Conservation (phyloP, 2,329 filamentous ascomycete genomes). For the Aspergillus quadricinctus region DNA sequence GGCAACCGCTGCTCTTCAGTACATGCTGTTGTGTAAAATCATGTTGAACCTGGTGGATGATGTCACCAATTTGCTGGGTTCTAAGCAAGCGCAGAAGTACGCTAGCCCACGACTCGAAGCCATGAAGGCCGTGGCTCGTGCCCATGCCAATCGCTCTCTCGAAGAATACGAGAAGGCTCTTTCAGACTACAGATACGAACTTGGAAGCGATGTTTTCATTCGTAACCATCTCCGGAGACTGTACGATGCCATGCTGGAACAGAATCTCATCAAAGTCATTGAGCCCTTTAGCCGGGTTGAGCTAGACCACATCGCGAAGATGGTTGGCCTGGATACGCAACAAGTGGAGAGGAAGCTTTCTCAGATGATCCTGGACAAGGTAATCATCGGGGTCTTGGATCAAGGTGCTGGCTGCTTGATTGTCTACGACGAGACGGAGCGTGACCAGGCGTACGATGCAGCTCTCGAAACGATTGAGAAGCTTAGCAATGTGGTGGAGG, state of each 20-base stretch:
- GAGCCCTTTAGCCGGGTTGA: slow-evolving; percentile 97
- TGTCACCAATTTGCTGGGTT: slow-evolving; percentile 88
- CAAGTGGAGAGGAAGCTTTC: slow-evolving; percentile 98
- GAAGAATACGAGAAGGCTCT: slow-evolving; percentile 96
- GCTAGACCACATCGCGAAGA: slow-evolving; percentile 93
- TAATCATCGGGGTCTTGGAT: slow-evolving; percentile 95
- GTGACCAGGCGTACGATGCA: slow-evolving; percentile 90
- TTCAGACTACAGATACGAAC: slow-evolving; percentile 84
- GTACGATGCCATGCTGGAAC: slow-evolving; percentile 98
- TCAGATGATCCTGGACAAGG: slow-evolving; percentile 99
- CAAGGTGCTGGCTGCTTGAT: slow-evolving; percentile 97
- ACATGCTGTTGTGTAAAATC: slow-evolving; percentile 99
- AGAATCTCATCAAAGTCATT: slow-evolving; percentile 99
- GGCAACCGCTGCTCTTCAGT: slow-evolving; percentile 96
- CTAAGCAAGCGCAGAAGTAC: slow-evolving; percentile 95
- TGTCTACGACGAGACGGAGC: slow-evolving; percentile 90
- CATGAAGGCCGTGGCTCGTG: slow-evolving; percentile 97
- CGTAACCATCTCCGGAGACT: slow-evolving; percentile 91
- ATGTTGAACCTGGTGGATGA: slow-evolving; percentile 98
- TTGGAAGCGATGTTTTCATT: slow-evolving; percentile 92
- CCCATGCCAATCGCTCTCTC: slow-evolving; percentile 89
- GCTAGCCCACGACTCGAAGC: slow-evolving; percentile 93
- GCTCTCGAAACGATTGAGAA: slow-evolving; percentile 95
- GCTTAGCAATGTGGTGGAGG: slow-evolving; percentile 93
- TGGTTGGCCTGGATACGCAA: slow-evolving; percentile 92